These are phyloP conservation scores for Apocynum venetum DNA, from an alignment of 257 asterid species.

Conservation along the genomic window DNA sequence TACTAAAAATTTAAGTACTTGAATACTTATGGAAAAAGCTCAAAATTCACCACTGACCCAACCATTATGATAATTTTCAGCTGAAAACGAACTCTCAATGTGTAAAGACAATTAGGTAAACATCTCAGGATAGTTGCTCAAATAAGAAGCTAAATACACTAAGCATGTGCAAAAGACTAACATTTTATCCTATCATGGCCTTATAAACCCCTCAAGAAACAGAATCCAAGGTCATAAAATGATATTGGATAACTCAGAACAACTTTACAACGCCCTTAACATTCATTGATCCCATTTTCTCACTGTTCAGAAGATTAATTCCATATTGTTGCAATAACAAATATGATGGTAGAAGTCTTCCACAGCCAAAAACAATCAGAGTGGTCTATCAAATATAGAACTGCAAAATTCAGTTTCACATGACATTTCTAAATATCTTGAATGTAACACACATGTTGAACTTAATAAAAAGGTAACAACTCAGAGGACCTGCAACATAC, in stretches of 20 bases:
- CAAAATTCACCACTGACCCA: background rate
- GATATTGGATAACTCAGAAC: background rate
- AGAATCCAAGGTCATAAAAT: background rate
- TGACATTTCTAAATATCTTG: background rate
- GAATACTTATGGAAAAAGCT: background rate
- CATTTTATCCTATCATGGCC: background rate
- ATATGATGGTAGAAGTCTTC: background rate
- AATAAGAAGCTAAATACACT: background rate
- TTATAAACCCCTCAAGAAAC: background rate
- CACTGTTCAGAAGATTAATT: background rate
- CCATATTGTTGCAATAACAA: background rate
- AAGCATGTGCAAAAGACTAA: background rate
- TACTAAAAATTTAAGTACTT: background rate
- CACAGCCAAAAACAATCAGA: background rate
- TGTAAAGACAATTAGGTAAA: background rate
- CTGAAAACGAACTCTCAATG: background rate
- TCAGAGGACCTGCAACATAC: background rate
- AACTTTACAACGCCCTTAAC: background rate
- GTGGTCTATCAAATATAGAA: background rate
- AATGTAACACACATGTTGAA: background rate
- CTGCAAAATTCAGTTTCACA: background rate
- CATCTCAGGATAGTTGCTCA: background rate
- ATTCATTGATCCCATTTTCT: background rate
- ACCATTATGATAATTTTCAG: background rate
- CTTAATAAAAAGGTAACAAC: background rate